Percentiles rank a stretch among this genome's conserved stretches.
phyloP scores from a whole-genome alignment of 352 stramenopile genomes.

The Phytophthora uliginosa region DNA sequence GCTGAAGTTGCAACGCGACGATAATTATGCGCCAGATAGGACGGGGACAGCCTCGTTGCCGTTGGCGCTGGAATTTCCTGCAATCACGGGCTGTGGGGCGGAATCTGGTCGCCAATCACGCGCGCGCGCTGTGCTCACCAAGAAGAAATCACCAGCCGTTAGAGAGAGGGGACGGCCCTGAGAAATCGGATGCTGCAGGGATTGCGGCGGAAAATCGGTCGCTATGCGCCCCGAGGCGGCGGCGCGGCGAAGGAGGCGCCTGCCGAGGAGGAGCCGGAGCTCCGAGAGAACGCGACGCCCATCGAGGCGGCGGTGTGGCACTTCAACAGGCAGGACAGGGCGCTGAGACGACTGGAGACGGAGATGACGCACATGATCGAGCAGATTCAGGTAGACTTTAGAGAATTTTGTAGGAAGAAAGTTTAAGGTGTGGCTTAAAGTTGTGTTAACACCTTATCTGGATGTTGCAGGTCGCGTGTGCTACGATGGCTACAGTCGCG shows the following conservation, averaged over 20 bases:
- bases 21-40: constrained; percentile 5
- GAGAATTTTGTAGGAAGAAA: neutral
- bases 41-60: constrained; percentile 25
- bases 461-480: constrained; percentile 45
- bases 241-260: constrained; percentile 23
- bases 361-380: constrained; percentile 63
- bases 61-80: constrained; percentile 18
- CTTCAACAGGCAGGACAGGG: constrained; percentile 65
- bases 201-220: constrained; percentile 69
- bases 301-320: constrained; percentile 49
- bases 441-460: neutral
- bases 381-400: constrained; percentile 58
- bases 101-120: constrained; percentile 3
- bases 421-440: neutral
- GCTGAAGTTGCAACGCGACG: constrained; percentile 26
- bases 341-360: constrained; percentile 56
- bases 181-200: constrained; percentile 56
- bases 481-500: constrained; percentile 57
- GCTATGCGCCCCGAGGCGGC: constrained; percentile 34
- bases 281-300: constrained; percentile 32
- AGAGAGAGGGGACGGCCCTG: neutral
- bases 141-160: neutral
- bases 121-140: constrained; percentile 4
- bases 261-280: neutral
- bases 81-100: neutral